These are phyloP conservation scores for Allium sativum DNA, from an alignment of 106 monocot genomes.

Conservation along the genomic window DNA sequence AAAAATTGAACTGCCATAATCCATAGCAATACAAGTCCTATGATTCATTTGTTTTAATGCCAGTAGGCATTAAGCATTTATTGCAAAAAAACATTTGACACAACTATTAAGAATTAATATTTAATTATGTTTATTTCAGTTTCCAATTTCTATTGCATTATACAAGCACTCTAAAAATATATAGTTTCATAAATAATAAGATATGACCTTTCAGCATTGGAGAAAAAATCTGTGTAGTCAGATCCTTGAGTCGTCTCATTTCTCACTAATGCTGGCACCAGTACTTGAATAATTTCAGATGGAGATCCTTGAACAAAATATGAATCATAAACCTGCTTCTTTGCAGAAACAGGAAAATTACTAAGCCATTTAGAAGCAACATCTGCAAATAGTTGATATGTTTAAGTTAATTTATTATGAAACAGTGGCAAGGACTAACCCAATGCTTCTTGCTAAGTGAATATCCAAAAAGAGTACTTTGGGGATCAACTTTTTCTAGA, in stretches of 20 bases:
- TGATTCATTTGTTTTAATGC: too few species aligned
- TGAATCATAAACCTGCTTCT: conserved; percentile 67
- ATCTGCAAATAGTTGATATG: conserved; percentile 39
- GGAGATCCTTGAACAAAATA: conserved; percentile 69
- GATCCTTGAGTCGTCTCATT: conserved; percentile 29
- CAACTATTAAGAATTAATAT: too few species aligned
- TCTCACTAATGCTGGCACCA: conserved; percentile 43
- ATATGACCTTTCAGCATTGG: conserved; percentile 66
- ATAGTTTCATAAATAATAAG: not conserved
- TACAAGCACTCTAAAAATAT: too few species aligned
- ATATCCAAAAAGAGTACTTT: not conserved
- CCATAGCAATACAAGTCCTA: too few species aligned
- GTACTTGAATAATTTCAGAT: conserved; percentile 51
- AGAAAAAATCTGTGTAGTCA: conserved; percentile 28
- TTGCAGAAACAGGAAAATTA: conserved; percentile 35
- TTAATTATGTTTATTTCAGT: too few species aligned
- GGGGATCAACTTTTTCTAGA: not conserved
- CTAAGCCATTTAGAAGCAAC: conserved; percentile 61
- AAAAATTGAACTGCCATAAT: too few species aligned
- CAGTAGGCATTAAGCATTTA: too few species aligned
- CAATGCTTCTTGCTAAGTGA: not conserved
- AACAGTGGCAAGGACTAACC: not conserved
- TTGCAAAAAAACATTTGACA: too few species aligned
- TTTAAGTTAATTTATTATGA: not conserved
- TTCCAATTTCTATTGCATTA: too few species aligned